phyloP scores from a whole-genome alignment of 1,284 basidiomycete species.

The Papiliotrema flavescens region DNA sequence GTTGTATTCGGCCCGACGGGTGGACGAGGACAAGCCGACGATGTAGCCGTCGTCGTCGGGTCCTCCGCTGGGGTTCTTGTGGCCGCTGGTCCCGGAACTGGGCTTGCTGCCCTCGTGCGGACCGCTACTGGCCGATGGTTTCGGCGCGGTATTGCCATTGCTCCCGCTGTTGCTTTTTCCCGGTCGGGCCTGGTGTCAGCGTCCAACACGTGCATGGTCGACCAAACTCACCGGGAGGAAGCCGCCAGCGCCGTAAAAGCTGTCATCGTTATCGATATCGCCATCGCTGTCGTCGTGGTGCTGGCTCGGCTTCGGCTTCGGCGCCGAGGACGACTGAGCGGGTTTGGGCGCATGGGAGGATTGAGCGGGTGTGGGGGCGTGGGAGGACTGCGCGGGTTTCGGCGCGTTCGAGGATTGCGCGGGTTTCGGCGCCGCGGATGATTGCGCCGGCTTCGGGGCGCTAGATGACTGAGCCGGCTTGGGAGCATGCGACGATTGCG shows the following conservation, averaged over 20 bases:
- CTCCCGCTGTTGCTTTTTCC: too few relatives aligned
- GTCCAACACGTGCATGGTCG: background rate
- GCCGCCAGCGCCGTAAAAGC: background rate
- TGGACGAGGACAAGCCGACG: background rate
- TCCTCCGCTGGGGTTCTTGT: too few relatives aligned
- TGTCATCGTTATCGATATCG: background rate
- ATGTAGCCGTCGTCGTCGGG: constrained; percentile 1
- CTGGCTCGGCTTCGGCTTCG: background rate
- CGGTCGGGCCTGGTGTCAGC: background rate
- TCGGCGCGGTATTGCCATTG: too few relatives aligned
- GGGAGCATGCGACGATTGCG: background rate
- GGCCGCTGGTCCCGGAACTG: background rate
- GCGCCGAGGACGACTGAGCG: too few relatives aligned
- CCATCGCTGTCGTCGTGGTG: background rate
- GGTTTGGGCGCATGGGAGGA: too few relatives aligned
- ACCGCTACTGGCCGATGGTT: too few relatives aligned
- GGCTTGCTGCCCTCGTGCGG: too few relatives aligned
- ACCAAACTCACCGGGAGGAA: background rate
- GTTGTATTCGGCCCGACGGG: background rate
- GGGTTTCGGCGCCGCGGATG: background rate
- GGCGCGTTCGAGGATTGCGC: background rate
- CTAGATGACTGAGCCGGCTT: background rate
- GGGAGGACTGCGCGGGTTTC: background rate
- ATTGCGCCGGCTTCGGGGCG: background rate
- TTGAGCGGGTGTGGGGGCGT: too few relatives aligned